Evolutionary conservation across 2,329 filamentous ascomycete genomes (phyloP).

Genomic region (Monilinia fructicola): DNA sequence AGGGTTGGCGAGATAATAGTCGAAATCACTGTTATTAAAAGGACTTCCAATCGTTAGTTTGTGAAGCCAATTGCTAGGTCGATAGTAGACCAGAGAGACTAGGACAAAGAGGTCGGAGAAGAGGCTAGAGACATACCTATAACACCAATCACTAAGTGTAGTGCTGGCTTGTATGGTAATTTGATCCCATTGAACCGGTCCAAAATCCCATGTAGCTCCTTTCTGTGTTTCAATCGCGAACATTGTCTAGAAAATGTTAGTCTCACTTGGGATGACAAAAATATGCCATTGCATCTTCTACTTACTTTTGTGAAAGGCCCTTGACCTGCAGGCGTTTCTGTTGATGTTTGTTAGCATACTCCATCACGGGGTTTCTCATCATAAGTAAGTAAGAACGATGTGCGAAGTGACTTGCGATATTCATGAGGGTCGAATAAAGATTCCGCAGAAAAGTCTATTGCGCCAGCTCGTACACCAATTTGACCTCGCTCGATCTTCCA

Average conservation of each 20-base stretch:
- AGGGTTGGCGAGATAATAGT: neutral
- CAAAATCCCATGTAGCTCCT: conserved; percentile 8
- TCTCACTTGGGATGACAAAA: neutral
- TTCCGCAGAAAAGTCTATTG: neutral
- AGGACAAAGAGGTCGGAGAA: neutral
- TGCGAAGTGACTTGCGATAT: neutral
- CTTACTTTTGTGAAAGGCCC: neutral
- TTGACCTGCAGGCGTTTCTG: conserved; percentile 1
- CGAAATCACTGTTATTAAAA: neutral
- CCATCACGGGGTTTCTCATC: too few relatives aligned
- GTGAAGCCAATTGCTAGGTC: neutral
- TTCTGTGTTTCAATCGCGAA: conserved; percentile 11
- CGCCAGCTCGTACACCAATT: neutral
- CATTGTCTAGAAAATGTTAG: neutral
- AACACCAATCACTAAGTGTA: conserved; percentile 7
- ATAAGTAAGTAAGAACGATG: neutral
- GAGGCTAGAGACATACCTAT: neutral
- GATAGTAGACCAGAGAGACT: neutral
- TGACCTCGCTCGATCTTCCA: neutral
- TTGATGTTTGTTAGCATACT: neutral
- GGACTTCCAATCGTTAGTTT: neutral
- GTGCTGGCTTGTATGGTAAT: conserved; percentile 7
- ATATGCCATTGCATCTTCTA: neutral
- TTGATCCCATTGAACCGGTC: conserved; percentile 10
- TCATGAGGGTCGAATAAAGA: neutral